A percentile compares a stretch with the other conserved stretches of the same genome.
Evolutionary conservation across 495 filamentous ascomycete species (phyloP).

Genomic region (Bacidia gigantensis): DNA sequence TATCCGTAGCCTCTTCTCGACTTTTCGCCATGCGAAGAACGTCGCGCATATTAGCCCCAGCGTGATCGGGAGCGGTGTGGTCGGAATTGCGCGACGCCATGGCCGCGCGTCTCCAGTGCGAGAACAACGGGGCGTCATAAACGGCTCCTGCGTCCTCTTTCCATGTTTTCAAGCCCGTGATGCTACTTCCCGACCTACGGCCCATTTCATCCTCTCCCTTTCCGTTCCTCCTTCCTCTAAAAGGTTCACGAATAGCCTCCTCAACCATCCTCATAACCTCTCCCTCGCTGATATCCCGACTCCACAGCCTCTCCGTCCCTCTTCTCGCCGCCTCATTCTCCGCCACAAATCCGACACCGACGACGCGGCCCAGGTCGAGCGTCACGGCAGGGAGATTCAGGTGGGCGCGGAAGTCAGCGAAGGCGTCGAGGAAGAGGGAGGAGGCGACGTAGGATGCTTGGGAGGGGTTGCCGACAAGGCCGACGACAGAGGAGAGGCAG

Average conservation of each 20-base stretch:
- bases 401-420: slow-evolving; percentile 4
- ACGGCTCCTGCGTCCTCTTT: not conserved
- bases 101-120: not conserved
- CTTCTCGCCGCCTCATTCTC: slow-evolving; percentile 12
- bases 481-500: slow-evolving; percentile 32
- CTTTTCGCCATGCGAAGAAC: not conserved
- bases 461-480: slow-evolving; percentile 26
- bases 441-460: slow-evolving; percentile 37
- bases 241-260: slow-evolving; percentile 3
- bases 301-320: slow-evolving; percentile 3
- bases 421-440: slow-evolving; percentile 19
- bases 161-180: slow-evolving; percentile 8
- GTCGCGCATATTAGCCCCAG: not conserved
- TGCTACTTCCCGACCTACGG: not conserved
- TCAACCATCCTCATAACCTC: slow-evolving; percentile 8
- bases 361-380: slow-evolving; percentile 16
- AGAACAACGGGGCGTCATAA: not conserved
- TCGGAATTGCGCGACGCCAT: not conserved
- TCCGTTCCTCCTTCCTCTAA: slow-evolving; percentile 1
- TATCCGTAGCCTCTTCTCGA: not conserved
- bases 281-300: slow-evolving; percentile 3
- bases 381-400: slow-evolving; percentile 16
- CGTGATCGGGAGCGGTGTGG: too few relatives aligned
- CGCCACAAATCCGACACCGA: slow-evolving; percentile 6
- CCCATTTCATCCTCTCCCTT: not conserved